Base-by-base conservation (phyloP, 495 filamentous ascomycete genomes). In the Parmelia sp. region DNA sequence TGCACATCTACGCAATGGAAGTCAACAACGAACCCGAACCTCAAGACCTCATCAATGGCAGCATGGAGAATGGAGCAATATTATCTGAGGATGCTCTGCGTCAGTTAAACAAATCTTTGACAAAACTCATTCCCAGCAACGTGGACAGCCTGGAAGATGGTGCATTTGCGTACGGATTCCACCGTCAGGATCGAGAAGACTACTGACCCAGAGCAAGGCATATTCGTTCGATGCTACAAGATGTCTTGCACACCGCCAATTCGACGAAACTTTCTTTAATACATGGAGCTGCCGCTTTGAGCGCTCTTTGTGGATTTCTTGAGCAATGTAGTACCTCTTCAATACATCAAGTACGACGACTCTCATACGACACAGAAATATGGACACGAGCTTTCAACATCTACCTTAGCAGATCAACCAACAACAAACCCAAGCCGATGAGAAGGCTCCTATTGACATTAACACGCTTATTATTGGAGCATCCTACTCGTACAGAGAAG, bases 321-420 rank as follows among this genome's bases (percentile, higher is more conserved):
- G 74, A 81, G 68, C 73, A 75, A 29, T 78, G 78, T n/a, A 66
- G 66, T 23, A 68, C 68, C 17, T 80, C 83, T 8, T 61, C 72
- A 21, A 65, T 69, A 63, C 65, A 72, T 10, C 57, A 62, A 33
- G 74, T 80, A 1, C 72, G 70, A 23, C 57, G 71, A 58, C 40
- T 83, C 35, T 72, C 78, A 14, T 83, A 83, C 36, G 80, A 80
- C 19, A 70, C 83, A 29, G 68, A 71, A 21, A 78, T 80, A 14
- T 89, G 86, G 75, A 68, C 79, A 17, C 75, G 78, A 51, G 72
- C 89, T 6, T 90, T 94, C 70, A 75, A 85, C 19, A 84, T 89
- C 58, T 93, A 86, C 67, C 76, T 96, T 65, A 80, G 85, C 62
- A 88, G 85, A 75, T 90, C 84, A 66, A 88, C 93, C 66, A 83